Evolutionary conservation across 2,329 filamentous ascomycete genomes (phyloP), one percentile per base, ranked within the genome.

Genomic region (Penicillium sp.): DNA sequence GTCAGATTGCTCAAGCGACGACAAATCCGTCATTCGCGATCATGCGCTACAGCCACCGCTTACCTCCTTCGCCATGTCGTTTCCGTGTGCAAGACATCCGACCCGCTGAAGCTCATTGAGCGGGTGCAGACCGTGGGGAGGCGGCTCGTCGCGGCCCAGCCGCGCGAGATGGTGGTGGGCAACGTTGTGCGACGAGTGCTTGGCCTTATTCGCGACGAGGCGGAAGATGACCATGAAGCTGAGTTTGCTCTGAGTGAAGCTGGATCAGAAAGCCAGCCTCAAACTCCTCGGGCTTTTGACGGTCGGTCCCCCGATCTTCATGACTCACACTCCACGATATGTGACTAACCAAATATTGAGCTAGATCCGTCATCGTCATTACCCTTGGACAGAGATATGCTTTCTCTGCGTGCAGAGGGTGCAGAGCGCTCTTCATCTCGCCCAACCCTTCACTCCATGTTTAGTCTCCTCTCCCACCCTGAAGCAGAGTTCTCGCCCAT

Each of bases 181-280:
- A 99, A 99, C 73, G 93, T 99, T 68, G 92, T 97, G 51, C 88
- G 93, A 62, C 88, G 95, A 64, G 91, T 98, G 2, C 82, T 99
- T 40, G 91, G 93, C 46, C 84, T 99, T 65, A 95, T 99, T 66
- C 88, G 95, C 55, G 93, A 97, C 72, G 93, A 98, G 72, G 90
- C 91, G 42, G 89, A 91, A 69, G 92, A 96, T 70, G 89, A 92
- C 68, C 82, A 89, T 60, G 91, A 91, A 62, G 87, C 80, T 52
- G 85, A 84, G 43, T 81, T 88, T 60, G 79, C 78, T 53, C 73
- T 82, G 57, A 89, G 85, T 73, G 89, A 91, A 68, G 83, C 84
- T 8, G 83, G 82, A 38, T 83, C 83, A 57, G 84, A 87, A 71
- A 82, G 76, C 70, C 80, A 77, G 64, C 80, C 77, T 25, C 75